Percentiles rank a stretch among this genome's conserved stretches.
phyloP scores from a whole-genome alignment of 257 asterid genomes.

The Solanum habrochaites region DNA sequence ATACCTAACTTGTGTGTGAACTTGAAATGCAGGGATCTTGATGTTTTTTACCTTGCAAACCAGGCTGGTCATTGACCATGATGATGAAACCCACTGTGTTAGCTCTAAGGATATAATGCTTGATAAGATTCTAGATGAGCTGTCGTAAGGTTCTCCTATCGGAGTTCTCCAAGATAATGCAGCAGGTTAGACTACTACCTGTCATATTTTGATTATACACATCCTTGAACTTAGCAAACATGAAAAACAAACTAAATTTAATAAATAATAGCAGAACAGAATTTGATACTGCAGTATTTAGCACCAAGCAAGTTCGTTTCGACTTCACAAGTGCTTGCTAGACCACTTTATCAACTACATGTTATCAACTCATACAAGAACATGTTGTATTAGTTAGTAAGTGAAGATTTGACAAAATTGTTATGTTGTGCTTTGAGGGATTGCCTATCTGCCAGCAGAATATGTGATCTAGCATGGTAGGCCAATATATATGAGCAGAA shows the following conservation, averaged over 20 bases:
- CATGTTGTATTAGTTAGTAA: background rate
- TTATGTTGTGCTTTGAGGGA: conserved; percentile 31
- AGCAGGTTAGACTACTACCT: conserved; percentile 45
- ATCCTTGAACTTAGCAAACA: background rate
- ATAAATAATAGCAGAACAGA: background rate
- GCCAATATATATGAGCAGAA: conserved; percentile 63
- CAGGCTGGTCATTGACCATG: conserved; percentile 98
- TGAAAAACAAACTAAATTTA: background rate
- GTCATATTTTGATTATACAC: background rate
- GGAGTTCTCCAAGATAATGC: conserved; percentile 87
- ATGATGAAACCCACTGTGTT: conserved; percentile 93
- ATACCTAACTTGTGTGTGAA: background rate
- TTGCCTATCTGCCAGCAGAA: conserved; percentile 65
- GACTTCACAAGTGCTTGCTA: background rate
- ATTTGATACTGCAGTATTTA: background rate
- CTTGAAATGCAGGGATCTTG: conserved; percentile 51
- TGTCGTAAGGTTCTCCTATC: conserved; percentile 64
- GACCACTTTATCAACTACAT: too few relatives aligned
- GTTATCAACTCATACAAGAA: background rate
- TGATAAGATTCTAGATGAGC: conserved; percentile 76
- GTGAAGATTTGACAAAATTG: background rate
- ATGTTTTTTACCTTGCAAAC: conserved; percentile 78
- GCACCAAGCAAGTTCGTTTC: background rate
- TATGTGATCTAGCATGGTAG: conserved; percentile 91
- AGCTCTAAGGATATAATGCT: conserved; percentile 89